These are phyloP conservation scores for Fusarium sp. DNA, from an alignment of 2,329 filamentous ascomycete species.

Conservation along the genomic window DNA sequence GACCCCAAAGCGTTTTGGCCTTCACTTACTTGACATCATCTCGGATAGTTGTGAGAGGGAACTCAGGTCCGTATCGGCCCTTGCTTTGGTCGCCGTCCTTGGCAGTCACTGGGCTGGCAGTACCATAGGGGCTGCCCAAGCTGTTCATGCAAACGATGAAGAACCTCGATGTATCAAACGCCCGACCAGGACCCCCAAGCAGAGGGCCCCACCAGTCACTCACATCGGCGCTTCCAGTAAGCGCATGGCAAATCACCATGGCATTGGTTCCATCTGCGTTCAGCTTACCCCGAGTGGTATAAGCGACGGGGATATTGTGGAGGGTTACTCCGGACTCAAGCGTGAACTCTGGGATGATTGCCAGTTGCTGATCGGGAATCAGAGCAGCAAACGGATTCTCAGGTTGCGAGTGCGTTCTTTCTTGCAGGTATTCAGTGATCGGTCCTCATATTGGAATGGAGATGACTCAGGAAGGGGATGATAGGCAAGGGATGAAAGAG, in stretches of 20 bases:
- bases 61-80: conserved; percentile 91
- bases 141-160: conserved; percentile 91
- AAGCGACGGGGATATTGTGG: conserved; percentile 78
- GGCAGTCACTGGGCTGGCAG: conserved; percentile 87
- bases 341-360: conserved; percentile 87
- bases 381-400: conserved; percentile 92
- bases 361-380: conserved; percentile 89
- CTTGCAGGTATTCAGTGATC: conserved; percentile 74
- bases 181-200: conserved; percentile 80
- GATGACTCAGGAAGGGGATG: not conserved
- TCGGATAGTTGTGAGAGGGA: conserved; percentile 92
- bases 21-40: conserved; percentile 88
- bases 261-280: conserved; percentile 71
- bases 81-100: conserved; percentile 82
- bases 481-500: not conserved
- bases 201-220: conserved; percentile 91
- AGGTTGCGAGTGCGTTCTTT: conserved; percentile 76
- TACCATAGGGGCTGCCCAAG: conserved; percentile 86
- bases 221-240: conserved; percentile 88
- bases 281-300: conserved; percentile 73
- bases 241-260: conserved; percentile 84
- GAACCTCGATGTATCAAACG: conserved; percentile 85
- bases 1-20: not conserved
- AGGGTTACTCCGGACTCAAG: conserved; percentile 92
- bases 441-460: conserved; percentile 48